Evolutionary conservation across 768 basidiomycete species (phyloP), one percentile per base, ranked within the genome.

Genomic region (Lentinula guzmanii): DNA sequence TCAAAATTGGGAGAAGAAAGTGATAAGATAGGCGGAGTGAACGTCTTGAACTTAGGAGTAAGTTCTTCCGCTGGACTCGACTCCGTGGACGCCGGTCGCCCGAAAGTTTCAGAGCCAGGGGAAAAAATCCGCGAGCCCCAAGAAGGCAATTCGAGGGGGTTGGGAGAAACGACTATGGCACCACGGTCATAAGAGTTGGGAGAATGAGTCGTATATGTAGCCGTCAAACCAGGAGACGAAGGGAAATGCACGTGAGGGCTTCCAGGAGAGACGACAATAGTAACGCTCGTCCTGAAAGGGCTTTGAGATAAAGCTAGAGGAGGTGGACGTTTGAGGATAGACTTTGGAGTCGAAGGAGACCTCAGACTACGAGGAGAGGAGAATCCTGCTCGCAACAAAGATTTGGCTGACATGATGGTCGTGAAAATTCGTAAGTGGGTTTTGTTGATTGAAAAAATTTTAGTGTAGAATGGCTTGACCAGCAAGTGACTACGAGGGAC

Each of bases 281-380:
- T 34, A 4, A 35, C 28, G 39, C 37, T 56, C 24, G 41, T 41
- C 8, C 4, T 39, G 41, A 58, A 58, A 43, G 56, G 56, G 45
- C 28, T 58, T 46, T 42, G 42, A 13, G 56, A 59, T 59, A 59
- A 48, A 50, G 45, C 43, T 18, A 59, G 45, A 18, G 58, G 58
- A 59, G 58, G 58, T 16, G 58, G 58, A 28, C 58, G 58, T 59
- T 59, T 59, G 58, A 59, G 58, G 18, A 59, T 59, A 50, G 45
- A 35, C 33, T 39, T 33, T 28, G 58, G 58, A 35, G 45, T 48
- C 43, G 58, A 59, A 15, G 58, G 58, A 35, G 57, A 34, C 37
- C 48, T 59, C 15, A 50, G 33, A 43, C 37, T 39, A 24, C 55
- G 55, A 59, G 58, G 58, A 21, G 58, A 59, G 46, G 45, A 24